Evolutionary conservation across 257 asterid species (phyloP), one percentile per base, ranked within the genome.

Genomic region (Thymus mandschuricus): DNA sequence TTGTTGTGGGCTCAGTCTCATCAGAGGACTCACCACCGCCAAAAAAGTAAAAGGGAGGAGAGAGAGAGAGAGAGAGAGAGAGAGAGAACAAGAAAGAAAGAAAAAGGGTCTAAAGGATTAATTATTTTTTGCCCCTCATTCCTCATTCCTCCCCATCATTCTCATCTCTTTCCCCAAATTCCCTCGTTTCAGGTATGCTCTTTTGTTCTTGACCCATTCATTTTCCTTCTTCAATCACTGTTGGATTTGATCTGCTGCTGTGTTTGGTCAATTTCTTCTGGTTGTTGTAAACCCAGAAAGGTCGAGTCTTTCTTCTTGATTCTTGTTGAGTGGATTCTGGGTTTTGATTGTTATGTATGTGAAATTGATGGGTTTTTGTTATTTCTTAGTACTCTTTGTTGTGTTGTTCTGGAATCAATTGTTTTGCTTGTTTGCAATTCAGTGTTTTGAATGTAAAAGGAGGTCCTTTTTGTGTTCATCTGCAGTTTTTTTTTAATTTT

Each of bases 81-180:
- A 43, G 21, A 15, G 33, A 60, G 21, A 13, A 40, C 6, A 3
- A 38, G 2, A 71, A n/a, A 52, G 38, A 15, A 38, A 62, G n/a
- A 27, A 2, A 49, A 57, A 46, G 48, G 45, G 35, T 74, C 77
- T 68, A 59, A 62, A 59, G 43, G 61, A 69, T 38, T 57, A 29
- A 50, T 66, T 49, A 50, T 66, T 49, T 66, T 52, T 64, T 40
- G 29, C 29, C 50, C 62, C 67, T 8, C 56, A 44, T 75, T 46
- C 76, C 76, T 45, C 73, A 55, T 70, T 75, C 81, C 63, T 67
- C 66, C 66, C 52, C 58, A 31, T 64, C 33, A 74, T 74, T 70
- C 63, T 45, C 13, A 8, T 55, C 68, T 34, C 75, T 75, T 63
- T 54, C 72, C 80, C 52, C 69, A 52, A 78, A 81, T 71, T 64